These are phyloP conservation scores for Chytridium lagenaria DNA, from an alignment of 371 early-diverging fungal species.

Conservation along the genomic window DNA sequence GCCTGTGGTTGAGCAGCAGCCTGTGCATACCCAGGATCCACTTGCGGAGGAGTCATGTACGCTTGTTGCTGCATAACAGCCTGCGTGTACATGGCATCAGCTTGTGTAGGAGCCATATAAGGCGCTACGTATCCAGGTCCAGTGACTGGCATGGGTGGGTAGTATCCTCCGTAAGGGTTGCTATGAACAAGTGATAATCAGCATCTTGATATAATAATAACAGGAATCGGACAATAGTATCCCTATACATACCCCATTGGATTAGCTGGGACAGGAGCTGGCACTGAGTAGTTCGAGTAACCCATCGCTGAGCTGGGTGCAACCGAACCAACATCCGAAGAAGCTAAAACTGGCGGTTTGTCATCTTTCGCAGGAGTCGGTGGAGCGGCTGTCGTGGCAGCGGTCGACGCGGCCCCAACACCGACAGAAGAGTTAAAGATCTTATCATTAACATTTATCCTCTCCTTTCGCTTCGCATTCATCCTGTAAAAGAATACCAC, in stretches of 20 bases:
- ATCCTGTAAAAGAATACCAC: background rate
- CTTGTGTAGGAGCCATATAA: no score
- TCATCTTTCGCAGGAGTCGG: background rate
- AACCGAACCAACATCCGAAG: background rate
- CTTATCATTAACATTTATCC: background rate
- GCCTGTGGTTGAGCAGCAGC: background rate
- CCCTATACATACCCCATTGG: background rate
- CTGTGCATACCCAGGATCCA: background rate
- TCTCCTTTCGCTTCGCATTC: background rate
- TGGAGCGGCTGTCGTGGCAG: background rate
- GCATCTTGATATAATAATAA: background rate
- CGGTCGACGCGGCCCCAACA: background rate
- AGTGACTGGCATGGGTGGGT: background rate
- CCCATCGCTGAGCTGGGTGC: background rate
- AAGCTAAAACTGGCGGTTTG: no score
- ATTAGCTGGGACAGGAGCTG: background rate
- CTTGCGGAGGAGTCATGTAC: no score
- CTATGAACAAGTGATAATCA: background rate
- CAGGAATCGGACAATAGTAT: background rate
- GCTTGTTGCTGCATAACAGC: no score
- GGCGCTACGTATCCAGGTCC: no score
- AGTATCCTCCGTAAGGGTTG: slow-evolving; percentile 1
- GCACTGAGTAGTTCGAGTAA: background rate
- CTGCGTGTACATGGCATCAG: no score
- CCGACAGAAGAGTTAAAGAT: background rate